Base-by-base conservation (phyloP, 805 yeast genomes). In the Candida xyloterini region DNA sequence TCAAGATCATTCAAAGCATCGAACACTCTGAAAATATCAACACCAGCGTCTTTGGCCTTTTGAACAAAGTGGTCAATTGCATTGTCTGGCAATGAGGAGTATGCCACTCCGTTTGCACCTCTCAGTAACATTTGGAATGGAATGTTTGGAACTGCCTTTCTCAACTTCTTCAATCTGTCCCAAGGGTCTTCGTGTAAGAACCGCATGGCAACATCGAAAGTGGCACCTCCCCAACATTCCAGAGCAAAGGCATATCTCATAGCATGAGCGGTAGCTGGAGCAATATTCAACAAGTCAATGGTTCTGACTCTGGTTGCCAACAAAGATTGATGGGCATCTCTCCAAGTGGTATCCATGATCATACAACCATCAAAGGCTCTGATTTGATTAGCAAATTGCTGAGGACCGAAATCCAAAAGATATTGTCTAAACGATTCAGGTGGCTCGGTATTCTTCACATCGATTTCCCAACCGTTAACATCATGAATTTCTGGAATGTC, bases 161-260 rank as follows among this genome's bases (percentile, higher is more conserved):
- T 80, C 66, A 93, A 73, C 66, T 79, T 76, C 65, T 95, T 79
- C 65, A 93, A 76, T 68, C 99, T 81, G 44, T 78, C 95, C 99
- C 99, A 93, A 51, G 99, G 99, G 65, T 90, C 97, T 73, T 93
- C 99, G 66, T 91, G 88, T 58, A 93, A 74, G 77, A 93, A 93
- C 68, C 99, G 81, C 98, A 93, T 90, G 40, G 96, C 84, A 40
- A 93, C 99, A 61, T 93, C 99, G 57, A 93, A 93, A 27, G 99
- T 93, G 40, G 99, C 99, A 68, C 99, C 99, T 70, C 99, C 99
- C 99, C 99, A 93, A 73, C 99, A 93, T 70, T 93, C 99, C 40
- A 93, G 72, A 14, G 99, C 93, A 65, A 89, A 93, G 3, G 95
- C 95, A 48, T 91, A 90, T 50, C 82, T 67, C 54, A 89, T 69